Evolutionary conservation across 2,329 filamentous ascomycete genomes (phyloP).

Genomic region (Clonostachys rosea): DNA sequence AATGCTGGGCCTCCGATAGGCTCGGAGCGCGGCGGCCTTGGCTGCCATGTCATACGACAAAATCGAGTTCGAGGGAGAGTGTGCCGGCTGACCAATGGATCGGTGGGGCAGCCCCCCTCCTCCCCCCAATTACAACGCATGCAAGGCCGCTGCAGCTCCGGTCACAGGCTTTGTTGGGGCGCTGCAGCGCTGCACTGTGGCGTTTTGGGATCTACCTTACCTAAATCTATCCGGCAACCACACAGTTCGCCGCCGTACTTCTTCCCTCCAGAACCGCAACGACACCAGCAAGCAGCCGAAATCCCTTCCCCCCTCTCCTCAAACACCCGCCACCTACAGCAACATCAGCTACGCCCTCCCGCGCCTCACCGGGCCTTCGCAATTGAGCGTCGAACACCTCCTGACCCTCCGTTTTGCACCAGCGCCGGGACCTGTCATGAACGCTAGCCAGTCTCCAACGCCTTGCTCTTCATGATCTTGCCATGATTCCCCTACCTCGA

Average conservation of each 20-base stretch:
- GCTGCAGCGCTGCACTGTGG: not conserved
- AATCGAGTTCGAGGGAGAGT: not conserved
- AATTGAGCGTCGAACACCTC: too few relatives aligned
- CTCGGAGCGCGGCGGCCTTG: slow-evolving; percentile 8
- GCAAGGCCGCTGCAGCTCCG: not conserved
- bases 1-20: slow-evolving; percentile 23
- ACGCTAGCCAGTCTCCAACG: slow-evolving; percentile 1
- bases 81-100: not conserved
- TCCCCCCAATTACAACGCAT: not conserved
- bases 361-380: too few relatives aligned
- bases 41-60: slow-evolving; percentile 7
- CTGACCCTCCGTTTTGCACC: too few relatives aligned
- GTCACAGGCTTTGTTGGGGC: not conserved
- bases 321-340: too few relatives aligned
- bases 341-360: too few relatives aligned
- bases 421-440: not conserved
- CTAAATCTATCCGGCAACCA: not conserved
- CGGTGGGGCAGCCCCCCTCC: not conserved
- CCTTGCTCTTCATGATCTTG: slow-evolving; percentile 13
- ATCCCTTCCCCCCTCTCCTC: too few relatives aligned
- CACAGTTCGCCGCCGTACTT: not conserved
- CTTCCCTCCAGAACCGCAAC: not conserved
- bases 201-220: not conserved
- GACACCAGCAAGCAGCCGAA: too few relatives aligned
- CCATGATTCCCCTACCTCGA: slow-evolving; percentile 35